These are phyloP conservation scores for Calycina marina DNA, from an alignment of 2,329 filamentous ascomycete genomes.

Conservation along the genomic window DNA sequence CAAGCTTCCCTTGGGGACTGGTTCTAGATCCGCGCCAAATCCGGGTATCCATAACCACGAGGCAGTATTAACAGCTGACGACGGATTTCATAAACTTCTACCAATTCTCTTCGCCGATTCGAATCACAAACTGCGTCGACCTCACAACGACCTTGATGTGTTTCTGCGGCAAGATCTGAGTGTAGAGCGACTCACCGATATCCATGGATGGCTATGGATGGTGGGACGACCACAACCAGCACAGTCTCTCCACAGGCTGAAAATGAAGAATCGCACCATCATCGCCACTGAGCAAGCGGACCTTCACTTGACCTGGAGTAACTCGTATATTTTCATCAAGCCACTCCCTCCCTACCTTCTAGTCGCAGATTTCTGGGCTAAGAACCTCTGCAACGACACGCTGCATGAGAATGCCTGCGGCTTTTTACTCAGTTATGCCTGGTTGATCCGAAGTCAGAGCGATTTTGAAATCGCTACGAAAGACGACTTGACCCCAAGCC, in stretches of 20 bases:
- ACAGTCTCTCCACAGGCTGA: slow-evolving; percentile 21
- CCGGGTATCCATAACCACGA: no score
- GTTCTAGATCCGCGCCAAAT: no score
- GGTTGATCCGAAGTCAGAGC: slow-evolving; percentile 22
- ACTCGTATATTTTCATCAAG: slow-evolving; percentile 22
- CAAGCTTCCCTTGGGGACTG: no score
- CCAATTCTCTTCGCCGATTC: no score
- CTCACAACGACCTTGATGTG: neutral
- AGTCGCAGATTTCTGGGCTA: slow-evolving; percentile 16
- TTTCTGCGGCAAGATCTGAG: neutral
- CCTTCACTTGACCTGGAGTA: slow-evolving; percentile 23
- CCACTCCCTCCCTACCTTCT: slow-evolving; percentile 22
- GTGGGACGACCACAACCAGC: slow-evolving; percentile 5
- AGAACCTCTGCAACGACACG: slow-evolving; percentile 3
- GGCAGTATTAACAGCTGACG: no score
- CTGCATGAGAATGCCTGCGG: slow-evolving; percentile 15
- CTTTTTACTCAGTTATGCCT: slow-evolving; percentile 22
- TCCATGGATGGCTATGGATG: slow-evolving; percentile 7
- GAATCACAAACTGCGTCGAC: neutral
- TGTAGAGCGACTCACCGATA: slow-evolving; percentile 11
- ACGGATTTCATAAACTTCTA: no score
- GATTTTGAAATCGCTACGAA: slow-evolving; percentile 25
- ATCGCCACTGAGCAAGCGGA: slow-evolving; percentile 23
- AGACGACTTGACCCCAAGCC: slow-evolving; percentile 2
- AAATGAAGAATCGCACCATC: slow-evolving; percentile 19